Evolutionary conservation across 1,139 yeast genomes (phyloP).

Genomic region (Kodamaea ohmeri): DNA sequence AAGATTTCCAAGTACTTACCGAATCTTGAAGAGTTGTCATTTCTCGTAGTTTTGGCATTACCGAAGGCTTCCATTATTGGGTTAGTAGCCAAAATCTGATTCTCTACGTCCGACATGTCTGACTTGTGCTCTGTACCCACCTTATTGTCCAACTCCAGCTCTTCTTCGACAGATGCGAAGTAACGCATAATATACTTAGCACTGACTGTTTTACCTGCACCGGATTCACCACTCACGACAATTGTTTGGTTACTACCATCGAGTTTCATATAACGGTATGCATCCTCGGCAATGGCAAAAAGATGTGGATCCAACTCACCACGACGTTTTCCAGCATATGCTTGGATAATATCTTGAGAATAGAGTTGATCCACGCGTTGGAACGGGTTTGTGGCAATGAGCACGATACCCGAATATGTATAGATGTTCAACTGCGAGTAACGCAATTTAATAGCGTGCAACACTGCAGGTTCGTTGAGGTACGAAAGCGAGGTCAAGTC

Average conservation of each 20-base stretch:
- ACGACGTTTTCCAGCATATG: slow-evolving; percentile 87
- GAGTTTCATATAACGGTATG: slow-evolving; percentile 91
- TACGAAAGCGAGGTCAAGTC: slow-evolving; percentile 91
- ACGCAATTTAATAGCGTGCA: slow-evolving; percentile 89
- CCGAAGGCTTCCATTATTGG: slow-evolving; percentile 99
- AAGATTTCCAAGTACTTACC: slow-evolving; percentile 94
- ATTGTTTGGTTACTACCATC: slow-evolving; percentile 88
- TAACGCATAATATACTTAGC: slow-evolving; percentile 98
- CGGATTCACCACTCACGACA: slow-evolving; percentile 96
- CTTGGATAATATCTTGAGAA: slow-evolving; percentile 88
- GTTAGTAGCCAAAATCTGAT: slow-evolving; percentile 92
- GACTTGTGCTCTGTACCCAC: slow-evolving; percentile 48
- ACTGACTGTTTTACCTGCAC: slow-evolving; percentile 97
- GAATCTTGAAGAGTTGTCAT: slow-evolving; percentile 95
- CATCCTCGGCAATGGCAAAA: slow-evolving; percentile 97
- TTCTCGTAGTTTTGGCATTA: slow-evolving; percentile 95
- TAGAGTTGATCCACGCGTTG: slow-evolving; percentile 88
- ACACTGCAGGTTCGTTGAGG: slow-evolving; percentile 92
- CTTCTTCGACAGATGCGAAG: slow-evolving; percentile 90
- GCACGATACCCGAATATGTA: slow-evolving; percentile 94
- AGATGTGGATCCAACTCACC: slow-evolving; percentile 96
- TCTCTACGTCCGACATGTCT: slow-evolving; percentile 89
- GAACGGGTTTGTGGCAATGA: slow-evolving; percentile 95
- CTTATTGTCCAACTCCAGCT: slow-evolving; percentile 33
- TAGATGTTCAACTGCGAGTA: slow-evolving; percentile 87